These are phyloP conservation scores for Clonostachys solani DNA, from an alignment of 2,329 filamentous ascomycete genomes.

Conservation along the genomic window DNA sequence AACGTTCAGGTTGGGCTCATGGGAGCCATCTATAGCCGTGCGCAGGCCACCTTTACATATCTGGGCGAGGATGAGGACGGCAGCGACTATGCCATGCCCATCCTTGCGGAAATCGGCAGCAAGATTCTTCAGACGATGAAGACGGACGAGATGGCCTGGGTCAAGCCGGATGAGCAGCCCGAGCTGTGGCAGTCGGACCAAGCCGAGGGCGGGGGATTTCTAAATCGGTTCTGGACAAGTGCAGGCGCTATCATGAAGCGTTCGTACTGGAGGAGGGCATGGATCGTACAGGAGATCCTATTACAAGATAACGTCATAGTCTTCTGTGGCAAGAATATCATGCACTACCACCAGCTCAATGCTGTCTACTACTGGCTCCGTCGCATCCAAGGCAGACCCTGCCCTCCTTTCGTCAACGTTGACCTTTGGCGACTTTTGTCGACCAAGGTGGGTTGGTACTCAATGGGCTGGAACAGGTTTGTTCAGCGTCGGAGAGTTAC, in stretches of 20 bases:
- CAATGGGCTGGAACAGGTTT: not conserved
- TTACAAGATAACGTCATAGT: not conserved
- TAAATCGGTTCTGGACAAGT: not conserved
- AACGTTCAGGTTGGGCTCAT: conserved; percentile 5
- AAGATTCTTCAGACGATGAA: not conserved
- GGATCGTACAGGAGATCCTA: not conserved
- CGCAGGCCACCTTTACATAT: not conserved
- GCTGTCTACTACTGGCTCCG: not conserved
- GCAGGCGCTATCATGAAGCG: not conserved
- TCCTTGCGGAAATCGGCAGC: not conserved
- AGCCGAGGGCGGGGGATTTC: not conserved
- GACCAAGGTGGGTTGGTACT: not conserved
- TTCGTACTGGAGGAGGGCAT: not conserved
- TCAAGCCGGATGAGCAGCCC: not conserved
- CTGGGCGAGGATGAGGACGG: not conserved
- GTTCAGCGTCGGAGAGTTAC: not conserved
- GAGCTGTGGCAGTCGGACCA: not conserved
- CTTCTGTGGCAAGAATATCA: not conserved
- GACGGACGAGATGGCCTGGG: not conserved
- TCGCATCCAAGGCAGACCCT: not conserved
- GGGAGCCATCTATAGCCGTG: not conserved
- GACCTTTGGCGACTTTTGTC: not conserved
- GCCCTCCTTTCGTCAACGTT: not conserved
- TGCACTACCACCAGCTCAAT: not conserved
- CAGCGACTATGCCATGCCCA: not conserved